Evolutionary conservation across 176 grass and related monocot species (phyloP), one percentile per base, ranked within the genome.

Genomic region (Musa schizocarpa): DNA sequence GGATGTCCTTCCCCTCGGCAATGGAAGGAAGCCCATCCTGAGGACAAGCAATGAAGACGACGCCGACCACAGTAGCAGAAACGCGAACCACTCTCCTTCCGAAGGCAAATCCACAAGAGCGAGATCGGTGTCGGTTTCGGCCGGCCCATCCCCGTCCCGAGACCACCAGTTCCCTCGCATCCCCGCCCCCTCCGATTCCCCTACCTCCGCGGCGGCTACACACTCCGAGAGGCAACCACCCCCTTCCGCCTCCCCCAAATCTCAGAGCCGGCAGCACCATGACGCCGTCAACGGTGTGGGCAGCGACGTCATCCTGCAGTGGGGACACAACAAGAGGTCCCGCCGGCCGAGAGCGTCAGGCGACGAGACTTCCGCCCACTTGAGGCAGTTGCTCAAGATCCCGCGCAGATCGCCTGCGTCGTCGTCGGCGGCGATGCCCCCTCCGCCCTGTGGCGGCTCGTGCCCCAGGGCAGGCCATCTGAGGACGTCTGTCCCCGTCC

Each of bases 321-420:
- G 92, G 85, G 89, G 92, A 3, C 87, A 89, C 20, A 92, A 92
- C 68, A 92, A 92, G 82, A 73, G 89, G 48, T 82, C 87, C 9
- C 92, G 92, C 13, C 69, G 87, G 9, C 77, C 84, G 9, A 89
- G 92, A 23, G 83, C 83, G 77, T 57, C 34, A 11, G 71, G 50
- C 81, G 55, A 79, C 53, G 6, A 68, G 5, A 21, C 58, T 26
- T 51, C 87, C 16, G 74, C 85, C 10, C 84, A 78, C 17, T 66
- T 63, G 65, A 84, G 84, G 16, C 26, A 63, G 34, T 43, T 43
- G 34, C 34, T 43, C 50, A 96, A 85, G 81, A 74, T 87, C 72
- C 82, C 61, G 73, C 88, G 85, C 53, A 83, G 81, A 9, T 77
- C 91, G 12, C 58, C 85, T 3, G 66, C 66, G 27, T 25, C 14